Conservation (phyloP, 192 early-diverging fungal genomes). For the Linnemannia hyalina region DNA sequence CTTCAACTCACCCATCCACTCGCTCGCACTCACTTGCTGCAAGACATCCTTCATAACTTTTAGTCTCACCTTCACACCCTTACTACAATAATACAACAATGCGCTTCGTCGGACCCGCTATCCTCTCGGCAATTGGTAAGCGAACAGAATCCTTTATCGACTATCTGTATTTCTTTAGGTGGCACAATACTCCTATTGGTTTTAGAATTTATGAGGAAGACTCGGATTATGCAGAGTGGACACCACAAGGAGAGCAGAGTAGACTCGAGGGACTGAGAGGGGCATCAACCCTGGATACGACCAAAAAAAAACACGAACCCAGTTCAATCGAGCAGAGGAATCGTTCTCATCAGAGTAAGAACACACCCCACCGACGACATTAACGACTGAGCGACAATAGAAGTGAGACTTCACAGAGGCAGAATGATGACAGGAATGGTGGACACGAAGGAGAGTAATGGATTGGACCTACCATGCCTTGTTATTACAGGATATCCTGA, state of each 20-base stretch:
- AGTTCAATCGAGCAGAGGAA: too few relatives aligned
- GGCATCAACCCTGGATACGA: too few relatives aligned
- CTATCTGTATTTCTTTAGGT: neutral
- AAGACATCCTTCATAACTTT: neutral
- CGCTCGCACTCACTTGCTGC: neutral
- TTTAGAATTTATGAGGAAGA: neutral
- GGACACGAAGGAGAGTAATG: neutral
- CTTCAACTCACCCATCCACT: neutral
- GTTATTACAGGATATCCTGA: neutral
- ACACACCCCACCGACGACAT: too few relatives aligned
- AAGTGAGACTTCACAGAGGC: too few relatives aligned
- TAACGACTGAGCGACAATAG: too few relatives aligned
- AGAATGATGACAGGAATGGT: too few relatives aligned
- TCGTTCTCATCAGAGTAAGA: too few relatives aligned
- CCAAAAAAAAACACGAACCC: too few relatives aligned
- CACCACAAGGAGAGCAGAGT: neutral
- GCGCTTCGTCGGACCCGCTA: conserved; percentile 10
- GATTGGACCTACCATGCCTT: neutral
- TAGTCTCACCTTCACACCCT: neutral
- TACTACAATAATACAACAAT: conserved; percentile 1
- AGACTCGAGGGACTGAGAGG: neutral
- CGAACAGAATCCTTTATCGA: neutral
- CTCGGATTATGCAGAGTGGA: neutral
- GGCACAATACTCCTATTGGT: neutral
- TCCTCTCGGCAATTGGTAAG: conserved; percentile 33